These are phyloP conservation scores for Saksenaea oblongispora DNA, from an alignment of 371 early-diverging fungal genomes.

Conservation along the genomic window DNA sequence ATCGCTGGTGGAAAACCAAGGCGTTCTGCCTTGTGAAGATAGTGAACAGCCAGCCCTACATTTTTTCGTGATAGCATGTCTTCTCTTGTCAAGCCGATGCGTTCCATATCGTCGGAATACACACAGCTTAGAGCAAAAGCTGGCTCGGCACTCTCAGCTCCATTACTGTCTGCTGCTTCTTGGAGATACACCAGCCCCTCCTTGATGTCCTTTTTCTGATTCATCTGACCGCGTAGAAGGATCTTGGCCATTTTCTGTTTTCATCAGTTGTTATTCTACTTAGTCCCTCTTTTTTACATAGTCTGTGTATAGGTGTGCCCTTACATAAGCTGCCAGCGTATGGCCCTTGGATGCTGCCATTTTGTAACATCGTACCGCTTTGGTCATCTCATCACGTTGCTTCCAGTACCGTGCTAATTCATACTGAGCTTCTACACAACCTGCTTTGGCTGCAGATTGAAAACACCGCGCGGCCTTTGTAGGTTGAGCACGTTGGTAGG, in stretches of 20 bases:
- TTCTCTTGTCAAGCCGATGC: slow-evolving; percentile 9
- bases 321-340: slow-evolving; percentile 70
- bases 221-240: slow-evolving; percentile 26
- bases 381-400: slow-evolving; percentile 58
- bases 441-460: slow-evolving; percentile 15
- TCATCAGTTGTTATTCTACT: neutral
- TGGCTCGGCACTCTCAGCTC: slow-evolving; percentile 29
- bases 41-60: slow-evolving; percentile 23
- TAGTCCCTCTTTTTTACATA: neutral
- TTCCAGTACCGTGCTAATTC: slow-evolving; percentile 43
- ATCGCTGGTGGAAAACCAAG: slow-evolving; percentile 24
- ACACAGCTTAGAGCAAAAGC: slow-evolving; percentile 44
- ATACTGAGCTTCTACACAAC: slow-evolving; percentile 12
- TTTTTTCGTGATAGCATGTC: neutral
- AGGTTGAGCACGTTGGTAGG: slow-evolving; percentile 2
- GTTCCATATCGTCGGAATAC: slow-evolving; percentile 29
- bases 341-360: slow-evolving; percentile 75
- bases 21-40: slow-evolving; percentile 32
- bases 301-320: slow-evolving; percentile 11
- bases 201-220: slow-evolving; percentile 27
- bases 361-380: slow-evolving; percentile 74
- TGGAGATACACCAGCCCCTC: slow-evolving; percentile 31
- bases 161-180: slow-evolving; percentile 34
- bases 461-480: slow-evolving; percentile 13
- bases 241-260: slow-evolving; percentile 40